Evolutionary conservation across 2,329 filamentous ascomycete genomes (phyloP).

Genomic region (Fusarium metavorans): DNA sequence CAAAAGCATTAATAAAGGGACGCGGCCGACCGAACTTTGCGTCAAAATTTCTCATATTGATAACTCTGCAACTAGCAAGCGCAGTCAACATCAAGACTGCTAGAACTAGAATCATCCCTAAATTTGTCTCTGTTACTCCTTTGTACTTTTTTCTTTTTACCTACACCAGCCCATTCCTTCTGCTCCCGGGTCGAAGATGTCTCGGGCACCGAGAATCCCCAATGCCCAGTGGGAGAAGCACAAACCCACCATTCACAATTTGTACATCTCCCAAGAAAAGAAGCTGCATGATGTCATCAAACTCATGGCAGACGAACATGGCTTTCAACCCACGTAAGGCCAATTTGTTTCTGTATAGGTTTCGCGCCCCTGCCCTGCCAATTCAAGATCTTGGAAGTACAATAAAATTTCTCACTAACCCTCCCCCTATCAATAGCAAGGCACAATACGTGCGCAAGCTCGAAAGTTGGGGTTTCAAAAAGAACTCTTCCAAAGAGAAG

Average conservation of each 20-base stretch:
- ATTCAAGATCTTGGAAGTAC: background rate
- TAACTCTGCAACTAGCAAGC: background rate
- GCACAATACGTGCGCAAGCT: background rate
- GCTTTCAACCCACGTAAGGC: background rate
- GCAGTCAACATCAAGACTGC: background rate
- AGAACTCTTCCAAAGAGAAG: background rate
- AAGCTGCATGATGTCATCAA: background rate
- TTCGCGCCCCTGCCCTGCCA: no score
- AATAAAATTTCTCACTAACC: background rate
- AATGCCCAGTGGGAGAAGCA: background rate
- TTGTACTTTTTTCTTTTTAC: background rate
- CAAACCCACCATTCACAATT: background rate
- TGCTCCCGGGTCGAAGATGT: background rate
- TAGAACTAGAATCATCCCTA: no score
- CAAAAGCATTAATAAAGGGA: background rate
- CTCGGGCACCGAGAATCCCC: background rate
- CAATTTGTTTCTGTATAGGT: background rate
- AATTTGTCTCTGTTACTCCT: no score
- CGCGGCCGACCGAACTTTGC: background rate
- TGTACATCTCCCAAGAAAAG: background rate
- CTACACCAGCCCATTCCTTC: background rate
- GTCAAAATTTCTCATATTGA: background rate
- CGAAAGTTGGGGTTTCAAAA: background rate
- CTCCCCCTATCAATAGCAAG: background rate
- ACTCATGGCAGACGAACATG: background rate